A percentile compares a stretch with the other conserved stretches of the same genome.
Evolutionary conservation across 2,329 filamentous ascomycete species (phyloP).

Genomic region (Stagonosporopsis chrysanthemi): DNA sequence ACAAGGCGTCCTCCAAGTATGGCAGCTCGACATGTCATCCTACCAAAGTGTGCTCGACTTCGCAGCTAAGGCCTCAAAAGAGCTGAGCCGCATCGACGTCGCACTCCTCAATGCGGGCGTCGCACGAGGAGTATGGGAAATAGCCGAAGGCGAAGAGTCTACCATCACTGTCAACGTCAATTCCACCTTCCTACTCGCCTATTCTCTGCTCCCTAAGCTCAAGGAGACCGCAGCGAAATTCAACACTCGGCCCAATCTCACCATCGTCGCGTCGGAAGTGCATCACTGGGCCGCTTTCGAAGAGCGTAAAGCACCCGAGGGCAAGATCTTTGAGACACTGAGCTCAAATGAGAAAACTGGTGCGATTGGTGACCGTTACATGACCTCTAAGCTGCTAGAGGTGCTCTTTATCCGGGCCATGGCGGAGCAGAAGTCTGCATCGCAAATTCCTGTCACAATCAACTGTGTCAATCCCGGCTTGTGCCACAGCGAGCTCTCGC

Average conservation of each 20-base stretch:
- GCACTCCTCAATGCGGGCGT: constrained; percentile 48
- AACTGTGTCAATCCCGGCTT: constrained; percentile 27
- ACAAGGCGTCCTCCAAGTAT: constrained; percentile 29
- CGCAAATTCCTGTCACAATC: constrained; percentile 33
- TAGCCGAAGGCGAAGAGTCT: constrained; percentile 39
- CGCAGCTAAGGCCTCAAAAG: constrained; percentile 24
- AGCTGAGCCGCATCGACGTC: constrained; percentile 39
- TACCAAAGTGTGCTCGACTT: constrained; percentile 32
- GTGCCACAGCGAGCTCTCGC: constrained; percentile 38
- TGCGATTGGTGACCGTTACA: constrained; percentile 14
- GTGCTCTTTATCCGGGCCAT: constrained; percentile 31
- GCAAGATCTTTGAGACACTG: constrained; percentile 30
- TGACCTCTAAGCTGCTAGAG: constrained; percentile 36
- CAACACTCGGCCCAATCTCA: constrained; percentile 23
- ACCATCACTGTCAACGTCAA: constrained; percentile 62
- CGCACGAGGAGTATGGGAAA: constrained; percentile 23
- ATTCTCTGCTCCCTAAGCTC: constrained; percentile 54
- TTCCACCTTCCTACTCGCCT: constrained; percentile 58
- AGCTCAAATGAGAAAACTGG: constrained; percentile 4
- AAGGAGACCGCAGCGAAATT: constrained; percentile 26
- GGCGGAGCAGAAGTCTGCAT: constrained; percentile 14
- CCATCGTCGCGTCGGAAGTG: constrained; percentile 22
- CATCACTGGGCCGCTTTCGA: constrained; percentile 22
- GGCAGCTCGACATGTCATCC: constrained; percentile 34
- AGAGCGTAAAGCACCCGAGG: constrained; percentile 25